Evolutionary conservation across 106 monocot genomes (phyloP).

Genomic region (Dendrobium catenatum): DNA sequence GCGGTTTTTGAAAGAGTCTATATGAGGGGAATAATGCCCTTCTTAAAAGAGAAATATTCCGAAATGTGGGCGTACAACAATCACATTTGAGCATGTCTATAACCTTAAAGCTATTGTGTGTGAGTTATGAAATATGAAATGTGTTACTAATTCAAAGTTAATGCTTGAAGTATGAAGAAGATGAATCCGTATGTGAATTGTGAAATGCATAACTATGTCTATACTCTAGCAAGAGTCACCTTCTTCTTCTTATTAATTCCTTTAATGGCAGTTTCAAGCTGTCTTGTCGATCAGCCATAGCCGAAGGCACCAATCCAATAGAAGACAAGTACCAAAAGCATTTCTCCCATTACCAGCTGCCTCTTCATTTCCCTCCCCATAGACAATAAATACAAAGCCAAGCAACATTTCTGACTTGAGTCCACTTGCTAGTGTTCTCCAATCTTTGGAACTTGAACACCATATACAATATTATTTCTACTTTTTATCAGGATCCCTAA

Average conservation of each 20-base stretch:
- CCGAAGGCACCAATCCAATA: not conserved
- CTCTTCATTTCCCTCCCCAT: not conserved
- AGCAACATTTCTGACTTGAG: slow-evolving; percentile 2
- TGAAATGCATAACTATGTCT: too few relatives aligned
- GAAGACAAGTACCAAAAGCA: not conserved
- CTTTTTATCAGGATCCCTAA: not conserved
- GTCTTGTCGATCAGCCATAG: not conserved
- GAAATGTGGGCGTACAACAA: too few relatives aligned
- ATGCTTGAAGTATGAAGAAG: too few relatives aligned
- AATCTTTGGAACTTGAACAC: slow-evolving; percentile 10
- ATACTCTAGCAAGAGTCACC: not conserved
- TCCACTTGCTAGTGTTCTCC: slow-evolving; percentile 1
- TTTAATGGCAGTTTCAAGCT: not conserved
- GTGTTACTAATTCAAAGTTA: too few relatives aligned
- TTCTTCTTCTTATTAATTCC: not conserved
- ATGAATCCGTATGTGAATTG: too few relatives aligned
- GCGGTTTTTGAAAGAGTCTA: too few relatives aligned
- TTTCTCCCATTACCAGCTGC: not conserved
- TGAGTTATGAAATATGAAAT: too few relatives aligned
- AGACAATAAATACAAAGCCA: not conserved
- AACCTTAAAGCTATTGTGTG: too few relatives aligned
- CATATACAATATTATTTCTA: not conserved
- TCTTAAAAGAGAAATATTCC: too few relatives aligned
- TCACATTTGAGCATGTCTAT: too few relatives aligned
- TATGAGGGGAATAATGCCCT: too few relatives aligned